Base-by-base conservation (phyloP, 768 basidiomycete genomes). In the Leccinum broughii region DNA sequence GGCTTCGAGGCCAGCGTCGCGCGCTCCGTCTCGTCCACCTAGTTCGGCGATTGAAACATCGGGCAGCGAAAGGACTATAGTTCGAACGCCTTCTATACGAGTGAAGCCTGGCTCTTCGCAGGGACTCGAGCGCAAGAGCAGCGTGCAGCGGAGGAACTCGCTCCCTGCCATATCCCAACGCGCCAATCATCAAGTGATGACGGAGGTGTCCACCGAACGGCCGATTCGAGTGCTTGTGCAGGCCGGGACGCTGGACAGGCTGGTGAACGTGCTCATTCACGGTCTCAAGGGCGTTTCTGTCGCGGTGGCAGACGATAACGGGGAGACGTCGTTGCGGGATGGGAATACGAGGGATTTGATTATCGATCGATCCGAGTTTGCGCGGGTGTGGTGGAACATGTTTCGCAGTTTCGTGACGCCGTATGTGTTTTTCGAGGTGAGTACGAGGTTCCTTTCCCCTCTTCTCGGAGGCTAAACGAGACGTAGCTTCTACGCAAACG, bases 361-460 rank as follows among this genome's bases (percentile, higher is more conserved):
- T 26, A 82, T 93, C 14, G 92, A 93, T 75, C 82, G 85, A 50
- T 76, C 68, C 2, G 92, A 93, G 68, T 93, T 90, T 74, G 80
- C 85, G 2, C 79, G 78, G 49, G 83, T 91, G 3, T 94, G 92
- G 90, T 94, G 92, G 90, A 86, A 82, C 62, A 84, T 85, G 20
- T 94, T 90, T 69, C 80, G 92, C 46, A 91, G 89, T 66, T 92
- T 93, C 64, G 83, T 93, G 9, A 86, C 88, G 0, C 92, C 92
- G 0, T 72, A 88, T 8, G 88, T 89, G 2, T 90, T 94, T 66
- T 93, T 94, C 70, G 91, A 93, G 85, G 92, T 92, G 66, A 52
- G 82, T 58, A 51, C 51, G 48, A 20, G 7, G 28, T n/a, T 3
- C 51, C 32, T 30, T 2, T 30, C 4, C 7, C 2, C 15, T 22